phyloP scores from a whole-genome alignment of 768 basidiomycete genomes.

The Russula abietina region DNA sequence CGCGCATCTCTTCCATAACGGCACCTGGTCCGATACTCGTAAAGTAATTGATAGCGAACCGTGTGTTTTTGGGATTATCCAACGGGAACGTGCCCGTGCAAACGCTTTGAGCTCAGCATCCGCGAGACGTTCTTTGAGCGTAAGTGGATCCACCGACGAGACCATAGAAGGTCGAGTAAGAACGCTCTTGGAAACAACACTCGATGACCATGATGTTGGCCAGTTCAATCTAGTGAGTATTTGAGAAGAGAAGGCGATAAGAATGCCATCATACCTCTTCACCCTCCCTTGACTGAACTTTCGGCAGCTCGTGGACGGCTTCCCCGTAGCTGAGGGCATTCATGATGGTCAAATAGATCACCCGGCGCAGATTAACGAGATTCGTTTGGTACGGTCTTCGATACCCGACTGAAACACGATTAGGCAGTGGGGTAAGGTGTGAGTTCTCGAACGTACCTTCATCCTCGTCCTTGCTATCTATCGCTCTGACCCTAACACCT shows the following conservation, averaged over 20 bases:
- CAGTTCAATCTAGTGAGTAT: conserved; percentile 65
- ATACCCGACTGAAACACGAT: conserved; percentile 62
- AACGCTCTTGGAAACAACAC: conserved; percentile 99
- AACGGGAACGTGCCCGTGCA: conserved; percentile 89
- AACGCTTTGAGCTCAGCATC: conserved; percentile 73
- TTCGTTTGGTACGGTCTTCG: conserved; percentile 91
- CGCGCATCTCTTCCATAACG: conserved; percentile 94
- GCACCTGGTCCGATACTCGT: conserved; percentile 89
- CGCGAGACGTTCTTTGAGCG: conserved; percentile 81
- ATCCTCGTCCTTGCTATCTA: conserved; percentile 50
- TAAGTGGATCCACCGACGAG: conserved; percentile 90
- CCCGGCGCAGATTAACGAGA: conserved; percentile 86
- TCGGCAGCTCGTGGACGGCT: conserved; percentile 96
- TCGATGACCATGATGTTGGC: conserved; percentile 99
- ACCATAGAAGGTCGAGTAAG: conserved; percentile 96
- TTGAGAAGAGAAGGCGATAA: neutral
- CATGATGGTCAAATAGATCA: conserved; percentile 98
- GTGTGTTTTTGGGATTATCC: conserved; percentile 94
- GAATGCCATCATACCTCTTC: conserved; percentile 70
- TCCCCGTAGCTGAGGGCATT: conserved; percentile 97
- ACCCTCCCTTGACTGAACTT: conserved; percentile 85
- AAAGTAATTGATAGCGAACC: conserved; percentile 97
- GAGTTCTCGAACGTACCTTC: conserved; percentile 35
- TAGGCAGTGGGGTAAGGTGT: neutral
- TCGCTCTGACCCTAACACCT: conserved; percentile 53